Base-by-base conservation (phyloP, 75 land plant species). In the Pinus taeda region DNA sequence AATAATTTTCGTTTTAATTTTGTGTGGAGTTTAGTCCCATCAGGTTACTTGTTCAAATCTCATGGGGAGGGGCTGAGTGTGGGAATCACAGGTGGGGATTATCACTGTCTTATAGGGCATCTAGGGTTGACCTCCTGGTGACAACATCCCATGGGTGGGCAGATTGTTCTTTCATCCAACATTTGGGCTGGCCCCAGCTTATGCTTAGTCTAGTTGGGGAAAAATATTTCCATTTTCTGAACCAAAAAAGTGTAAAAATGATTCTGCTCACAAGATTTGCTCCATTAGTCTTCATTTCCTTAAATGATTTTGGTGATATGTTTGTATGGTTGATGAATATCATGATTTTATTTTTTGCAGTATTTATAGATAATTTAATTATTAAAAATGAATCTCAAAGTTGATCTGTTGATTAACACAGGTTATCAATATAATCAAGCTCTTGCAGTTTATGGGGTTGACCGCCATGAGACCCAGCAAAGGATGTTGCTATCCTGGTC, bases 381-480 rank as follows among this genome's bases (percentile, higher is more conserved):
- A 21, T 42, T 12, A n/a, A 69, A 39, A 49, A 69, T 69, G 49
- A 37, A 39, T 39, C 11, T 49, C 72, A 69, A 69, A 39, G 26
- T 42, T 39, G 72, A 8, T 42, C 53, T 39, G 11, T 69, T 69
- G 24, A 20, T 69, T 45, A 69, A 69, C 21, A 26, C 42, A 69
- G 72, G 72, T 22, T 69, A 42, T 69, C 72, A 69, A 69, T 8
- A 69, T 42, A 69, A 69, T 18, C 49, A 69, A 69, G 72, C 72
- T 69, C 53, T 42, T 42, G 22, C 12, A 69, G 53, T 42, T 39
- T 42, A n/a, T n/a, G n/a, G 49, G 24, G 49, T 42, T 42, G 42
- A 69, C 55, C 55, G 42, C 21, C n/a, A 69, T 69, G 72, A 69
- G 22, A 69, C 72, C 24, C 20, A 69, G 55, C 3, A 69, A 69